Evolutionary conservation across 2,329 filamentous ascomycete species (phyloP), one percentile per base, ranked within the genome.

Genomic region (Fusarium sp.): DNA sequence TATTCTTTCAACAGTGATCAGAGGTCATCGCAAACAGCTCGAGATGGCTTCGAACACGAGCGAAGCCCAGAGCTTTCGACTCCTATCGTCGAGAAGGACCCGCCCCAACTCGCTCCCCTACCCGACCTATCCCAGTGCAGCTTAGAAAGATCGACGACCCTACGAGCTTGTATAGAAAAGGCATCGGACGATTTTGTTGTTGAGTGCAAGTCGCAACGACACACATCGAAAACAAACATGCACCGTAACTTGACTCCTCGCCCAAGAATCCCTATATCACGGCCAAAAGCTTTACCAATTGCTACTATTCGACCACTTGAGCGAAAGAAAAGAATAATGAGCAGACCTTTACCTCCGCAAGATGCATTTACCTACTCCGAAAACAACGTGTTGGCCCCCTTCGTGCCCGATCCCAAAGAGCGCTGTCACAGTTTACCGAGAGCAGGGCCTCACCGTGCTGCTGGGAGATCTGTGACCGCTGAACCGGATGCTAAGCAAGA

Each of bases 61-160:
- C 6, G 46, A 11, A 30, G 42, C 12, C 25, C 40, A 10, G 29
- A 56, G 5, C 6, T 54, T 16, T 27, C 29, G 40, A 44, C 40
- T 27, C 8, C 32, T 18, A 12, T 45, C 25, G 41, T 67, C 12
- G 44, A 63, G 18, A 18, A 59, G 24, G 27, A 59, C 53, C 71
- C 78, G 12, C 78, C 78, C 20, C 74, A 71, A 11, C 70, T 80
- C 25, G 75, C 74, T n/a, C 60, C 77, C 53, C 64, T 78, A 18
- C 65, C 65, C 29, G 76, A 77, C 24, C 40, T 78, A 9, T 73
- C 74, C 4, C 37, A 45, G 8, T 73, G 72, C 46, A 69, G 52
- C 13, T 48, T 77, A 18, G 66, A 74, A 30, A 70, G 71, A 52
- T 77, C 76, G 4, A 77, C 75, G 11, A 77, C 76, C 8, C 77